phyloP scores from a whole-genome alignment of 768 basidiomycete species.

The Punctularia strigosozonata region DNA sequence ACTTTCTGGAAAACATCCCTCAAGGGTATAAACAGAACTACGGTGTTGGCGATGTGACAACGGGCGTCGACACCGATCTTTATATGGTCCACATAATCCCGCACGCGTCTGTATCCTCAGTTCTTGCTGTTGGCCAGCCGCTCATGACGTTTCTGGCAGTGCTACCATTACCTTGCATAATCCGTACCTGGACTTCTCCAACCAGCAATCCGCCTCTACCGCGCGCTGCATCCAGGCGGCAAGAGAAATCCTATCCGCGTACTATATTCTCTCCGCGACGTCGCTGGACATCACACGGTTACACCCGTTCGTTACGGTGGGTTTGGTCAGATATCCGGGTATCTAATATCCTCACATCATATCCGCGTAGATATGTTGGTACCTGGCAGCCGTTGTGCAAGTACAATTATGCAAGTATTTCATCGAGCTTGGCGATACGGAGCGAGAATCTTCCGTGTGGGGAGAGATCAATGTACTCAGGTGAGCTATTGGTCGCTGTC shows the following conservation, averaged over 20 bases:
- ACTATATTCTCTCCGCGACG: slow-evolving; percentile 69
- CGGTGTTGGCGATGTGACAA: slow-evolving; percentile 38
- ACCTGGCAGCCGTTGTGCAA: slow-evolving; percentile 79
- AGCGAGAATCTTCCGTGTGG: slow-evolving; percentile 70
- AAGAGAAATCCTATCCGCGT: slow-evolving; percentile 59
- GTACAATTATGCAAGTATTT: slow-evolving; percentile 80
- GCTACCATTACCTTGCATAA: slow-evolving; percentile 83
- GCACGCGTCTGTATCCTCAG: slow-evolving; percentile 52
- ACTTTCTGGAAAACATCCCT: slow-evolving; percentile 65
- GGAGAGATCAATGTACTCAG: slow-evolving; percentile 78
- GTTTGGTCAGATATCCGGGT: slow-evolving; percentile 13
- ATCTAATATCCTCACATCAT: slow-evolving; percentile 3
- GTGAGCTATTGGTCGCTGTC: slow-evolving; percentile 23
- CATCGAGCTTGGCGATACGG: slow-evolving; percentile 69
- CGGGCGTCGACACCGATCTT: slow-evolving; percentile 65
- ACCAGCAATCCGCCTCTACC: slow-evolving; percentile 54
- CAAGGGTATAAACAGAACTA: slow-evolving; percentile 48
- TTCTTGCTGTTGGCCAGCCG: slow-evolving; percentile 7
- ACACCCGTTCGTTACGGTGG: slow-evolving; percentile 73
- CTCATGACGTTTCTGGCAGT: slow-evolving; percentile 23
- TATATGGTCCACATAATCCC: slow-evolving; percentile 83
- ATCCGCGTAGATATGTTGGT: slow-evolving; percentile 67
- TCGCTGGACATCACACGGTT: slow-evolving; percentile 71
- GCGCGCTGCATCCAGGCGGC: slow-evolving; percentile 67
- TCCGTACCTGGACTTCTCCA: slow-evolving; percentile 66